Conservation (phyloP, 371 early-diverging fungal species). For the Haplosporangium sp. region DNA sequence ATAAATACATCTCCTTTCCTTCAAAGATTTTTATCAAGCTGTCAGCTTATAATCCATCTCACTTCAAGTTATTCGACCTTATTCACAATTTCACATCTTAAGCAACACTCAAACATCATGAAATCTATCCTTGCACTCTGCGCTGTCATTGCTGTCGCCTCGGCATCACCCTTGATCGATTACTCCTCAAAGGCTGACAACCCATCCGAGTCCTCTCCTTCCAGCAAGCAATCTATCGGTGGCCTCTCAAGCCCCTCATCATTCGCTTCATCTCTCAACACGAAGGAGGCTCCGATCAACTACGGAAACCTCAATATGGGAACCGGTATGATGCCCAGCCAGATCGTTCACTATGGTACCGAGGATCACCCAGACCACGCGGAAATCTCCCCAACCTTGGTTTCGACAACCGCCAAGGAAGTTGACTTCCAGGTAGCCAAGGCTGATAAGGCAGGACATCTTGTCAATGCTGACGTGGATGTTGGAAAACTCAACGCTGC, state of each 20-base stretch:
- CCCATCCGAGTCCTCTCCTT: conserved; percentile 2
- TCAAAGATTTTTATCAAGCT: background rate
- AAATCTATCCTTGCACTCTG: conserved; percentile 26
- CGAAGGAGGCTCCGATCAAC: conserved; percentile 40
- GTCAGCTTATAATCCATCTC: background rate
- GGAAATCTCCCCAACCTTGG: conserved; percentile 26
- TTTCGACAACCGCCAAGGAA: conserved; percentile 45
- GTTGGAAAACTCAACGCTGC: conserved; percentile 10
- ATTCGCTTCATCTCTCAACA: conserved; percentile 29
- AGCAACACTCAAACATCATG: conserved; percentile 17
- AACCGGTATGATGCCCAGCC: conserved; percentile 45
- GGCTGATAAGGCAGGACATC: conserved; percentile 26
- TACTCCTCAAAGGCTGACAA: conserved; percentile 6
- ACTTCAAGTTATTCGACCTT: background rate
- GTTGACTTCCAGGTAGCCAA: conserved; percentile 25
- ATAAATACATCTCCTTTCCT: background rate
- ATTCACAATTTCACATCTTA: background rate
- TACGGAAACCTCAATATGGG: conserved; percentile 51
- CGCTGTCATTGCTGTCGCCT: conserved; percentile 25
- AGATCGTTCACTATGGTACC: conserved; percentile 45
- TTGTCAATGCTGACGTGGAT: conserved; percentile 29
- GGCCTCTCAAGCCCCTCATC: conserved; percentile 28
- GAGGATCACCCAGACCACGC: conserved; percentile 42
- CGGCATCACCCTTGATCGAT: conserved; percentile 22
- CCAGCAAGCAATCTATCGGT: conserved; percentile 26